A percentile compares a stretch with the other conserved stretches of the same genome.
Evolutionary conservation across 2,329 filamentous ascomycete genomes (phyloP).

Genomic region (Meredithiella fracta): DNA sequence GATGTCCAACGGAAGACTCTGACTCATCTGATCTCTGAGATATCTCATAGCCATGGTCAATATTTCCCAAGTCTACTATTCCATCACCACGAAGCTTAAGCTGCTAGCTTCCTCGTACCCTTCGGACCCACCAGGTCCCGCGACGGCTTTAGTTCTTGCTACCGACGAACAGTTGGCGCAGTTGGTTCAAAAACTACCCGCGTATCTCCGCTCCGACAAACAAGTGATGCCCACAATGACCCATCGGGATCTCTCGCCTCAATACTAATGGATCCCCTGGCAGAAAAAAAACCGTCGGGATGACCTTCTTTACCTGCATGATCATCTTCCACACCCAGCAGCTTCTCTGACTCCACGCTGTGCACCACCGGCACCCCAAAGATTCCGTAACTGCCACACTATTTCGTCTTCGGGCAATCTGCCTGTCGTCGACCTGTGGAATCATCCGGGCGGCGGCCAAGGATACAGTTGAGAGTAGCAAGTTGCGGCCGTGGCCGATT

Average conservation of each 20-base stretch:
- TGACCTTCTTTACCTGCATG: not conserved
- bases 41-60: not conserved
- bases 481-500: not conserved
- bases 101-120: not conserved
- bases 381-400: not conserved
- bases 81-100: not conserved
- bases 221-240: not conserved
- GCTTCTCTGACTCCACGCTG: not conserved
- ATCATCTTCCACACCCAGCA: not conserved
- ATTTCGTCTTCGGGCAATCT: not conserved
- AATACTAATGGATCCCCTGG: not conserved
- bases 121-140: not conserved
- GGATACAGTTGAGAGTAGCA: not conserved
- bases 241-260: not conserved
- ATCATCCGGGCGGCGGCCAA: not conserved
- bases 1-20: no score
- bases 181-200: not conserved
- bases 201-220: not conserved
- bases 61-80: not conserved
- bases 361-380: not conserved
- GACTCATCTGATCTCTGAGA: not conserved
- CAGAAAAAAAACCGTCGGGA: not conserved
- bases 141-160: not conserved
- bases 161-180: not conserved
- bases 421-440: not conserved